phyloP scores from a whole-genome alignment of 306 rosid species.

The Vigna nakashimae region DNA sequence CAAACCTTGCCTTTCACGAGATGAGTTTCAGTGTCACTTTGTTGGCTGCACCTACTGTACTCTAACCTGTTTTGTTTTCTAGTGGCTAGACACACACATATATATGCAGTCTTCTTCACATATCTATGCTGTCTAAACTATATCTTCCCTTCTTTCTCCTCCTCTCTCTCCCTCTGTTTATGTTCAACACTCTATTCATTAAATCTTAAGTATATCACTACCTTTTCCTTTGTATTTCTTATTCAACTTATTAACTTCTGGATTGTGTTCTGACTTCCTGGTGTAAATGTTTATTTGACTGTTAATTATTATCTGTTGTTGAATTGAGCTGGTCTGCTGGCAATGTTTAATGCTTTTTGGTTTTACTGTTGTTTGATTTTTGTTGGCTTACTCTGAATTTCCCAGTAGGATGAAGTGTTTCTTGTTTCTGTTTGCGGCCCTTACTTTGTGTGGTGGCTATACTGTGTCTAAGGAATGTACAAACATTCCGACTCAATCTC shows the following conservation, averaged over 20 bases:
- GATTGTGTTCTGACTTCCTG: too few relatives aligned
- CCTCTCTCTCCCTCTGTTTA: background rate
- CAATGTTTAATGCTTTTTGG: conserved; percentile 9
- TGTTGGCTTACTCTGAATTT: conserved; percentile 2
- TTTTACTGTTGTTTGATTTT: conserved; percentile 18
- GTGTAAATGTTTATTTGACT: background rate
- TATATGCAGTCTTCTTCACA: conserved; percentile 4
- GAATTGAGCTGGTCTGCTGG: conserved; percentile 15
- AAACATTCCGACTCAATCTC: conserved; percentile 68
- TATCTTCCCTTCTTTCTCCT: background rate
- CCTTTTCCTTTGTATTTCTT: background rate
- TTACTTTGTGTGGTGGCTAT: conserved; percentile 48
- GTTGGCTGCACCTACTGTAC: conserved; percentile 11
- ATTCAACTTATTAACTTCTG: background rate
- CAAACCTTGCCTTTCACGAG: conserved; percentile 64
- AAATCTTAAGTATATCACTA: background rate
- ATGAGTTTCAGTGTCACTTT: conserved; percentile 34
- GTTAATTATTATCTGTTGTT: background rate
- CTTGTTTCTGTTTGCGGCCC: conserved; percentile 26
- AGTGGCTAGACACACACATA: background rate
- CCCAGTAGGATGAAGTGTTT: conserved; percentile 52
- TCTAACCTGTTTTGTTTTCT: conserved; percentile 28
- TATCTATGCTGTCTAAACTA: background rate
- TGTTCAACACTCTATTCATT: background rate
- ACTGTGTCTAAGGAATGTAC: conserved; percentile 67